A percentile compares a stretch with the other conserved stretches of the same genome.
These are phyloP conservation scores for Vitis cinerea DNA, from an alignment of 164 flowering plant genomes.

Conservation along the genomic window DNA sequence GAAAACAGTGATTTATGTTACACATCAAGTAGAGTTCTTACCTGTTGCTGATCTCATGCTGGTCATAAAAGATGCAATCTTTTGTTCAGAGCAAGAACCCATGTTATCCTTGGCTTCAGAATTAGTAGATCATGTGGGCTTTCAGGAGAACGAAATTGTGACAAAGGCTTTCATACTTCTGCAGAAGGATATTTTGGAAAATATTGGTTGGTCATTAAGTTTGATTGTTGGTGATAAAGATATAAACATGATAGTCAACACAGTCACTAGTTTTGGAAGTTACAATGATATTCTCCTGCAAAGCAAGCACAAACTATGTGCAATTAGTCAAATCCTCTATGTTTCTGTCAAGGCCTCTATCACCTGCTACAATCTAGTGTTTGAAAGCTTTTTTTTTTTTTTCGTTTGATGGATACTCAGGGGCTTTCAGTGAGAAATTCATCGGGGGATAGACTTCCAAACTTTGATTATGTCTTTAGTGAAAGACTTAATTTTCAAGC, in stretches of 20 bases:
- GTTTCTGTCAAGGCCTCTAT: constrained; percentile 52
- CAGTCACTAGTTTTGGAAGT: constrained; percentile 24
- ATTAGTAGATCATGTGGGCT: constrained; percentile 29
- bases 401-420: constrained; percentile 41
- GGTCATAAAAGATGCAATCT: constrained; percentile 50
- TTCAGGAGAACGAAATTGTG: constrained; percentile 51
- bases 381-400: constrained; percentile 44
- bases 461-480: constrained; percentile 10
- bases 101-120: constrained; percentile 30
- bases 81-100: constrained; percentile 32
- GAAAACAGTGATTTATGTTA: no score
- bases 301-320: constrained; percentile 52
- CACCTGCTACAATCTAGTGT: constrained; percentile 51
- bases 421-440: constrained; percentile 30
- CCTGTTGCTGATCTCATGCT: no score
- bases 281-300: constrained; percentile 39
- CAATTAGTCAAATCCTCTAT: constrained; percentile 54
- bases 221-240: constrained; percentile 65
- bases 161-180: constrained; percentile 62
- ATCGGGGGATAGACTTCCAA: constrained; percentile 12
- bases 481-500: constrained; percentile 48
- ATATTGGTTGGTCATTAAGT: constrained; percentile 32
- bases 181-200: constrained; percentile 43
- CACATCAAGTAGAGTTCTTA: no score
- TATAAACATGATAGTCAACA: constrained; percentile 42